Evolutionary conservation across 768 basidiomycete species (phyloP).

Genomic region (Astraeus odoratus): DNA sequence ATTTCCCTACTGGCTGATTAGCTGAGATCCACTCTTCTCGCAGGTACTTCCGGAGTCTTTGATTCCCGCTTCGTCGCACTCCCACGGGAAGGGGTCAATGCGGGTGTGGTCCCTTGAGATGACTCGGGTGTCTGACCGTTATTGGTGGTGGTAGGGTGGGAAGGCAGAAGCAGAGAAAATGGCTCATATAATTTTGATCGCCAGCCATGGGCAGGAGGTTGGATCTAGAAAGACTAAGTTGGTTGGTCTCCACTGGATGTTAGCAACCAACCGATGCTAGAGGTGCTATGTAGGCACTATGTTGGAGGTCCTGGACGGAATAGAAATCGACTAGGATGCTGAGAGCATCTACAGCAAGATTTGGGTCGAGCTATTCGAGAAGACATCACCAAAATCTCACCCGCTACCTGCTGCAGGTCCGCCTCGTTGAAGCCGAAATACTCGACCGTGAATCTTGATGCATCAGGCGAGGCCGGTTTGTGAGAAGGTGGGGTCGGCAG

Average conservation of each 20-base stretch:
- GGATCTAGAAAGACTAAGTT: slow-evolving; percentile 32
- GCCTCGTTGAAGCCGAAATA: slow-evolving; percentile 55
- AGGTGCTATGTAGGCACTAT: slow-evolving; percentile 42
- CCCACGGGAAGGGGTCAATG: slow-evolving; percentile 21
- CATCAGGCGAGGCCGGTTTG: slow-evolving; percentile 65
- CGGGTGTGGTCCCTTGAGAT: slow-evolving; percentile 50
- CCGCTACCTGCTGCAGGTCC: slow-evolving; percentile 54
- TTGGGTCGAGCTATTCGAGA: slow-evolving; percentile 1
- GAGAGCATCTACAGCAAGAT: slow-evolving; percentile 44
- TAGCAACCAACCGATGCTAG: slow-evolving; percentile 43
- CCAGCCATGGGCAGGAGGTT: slow-evolving; percentile 37
- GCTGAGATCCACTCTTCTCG: too few species aligned
- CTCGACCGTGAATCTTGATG: slow-evolving; percentile 59
- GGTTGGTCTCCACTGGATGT: background rate
- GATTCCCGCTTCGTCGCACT: slow-evolving; percentile 8
- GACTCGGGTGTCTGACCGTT: slow-evolving; percentile 50
- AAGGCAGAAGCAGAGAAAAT: slow-evolving; percentile 26
- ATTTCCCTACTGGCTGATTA: too few species aligned
- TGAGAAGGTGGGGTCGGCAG: slow-evolving; percentile 78
- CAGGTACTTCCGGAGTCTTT: slow-evolving; percentile 8
- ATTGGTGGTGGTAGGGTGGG: slow-evolving; percentile 21
- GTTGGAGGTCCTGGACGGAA: slow-evolving; percentile 48
- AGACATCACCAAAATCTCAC: slow-evolving; percentile 30
- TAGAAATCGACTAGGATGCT: slow-evolving; percentile 70
- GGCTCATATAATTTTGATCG: slow-evolving; percentile 37